Evolutionary conservation across 192 early-diverging fungal species (phyloP), one percentile per base, ranked within the genome.

Genomic region (Coemansia sp.): DNA sequence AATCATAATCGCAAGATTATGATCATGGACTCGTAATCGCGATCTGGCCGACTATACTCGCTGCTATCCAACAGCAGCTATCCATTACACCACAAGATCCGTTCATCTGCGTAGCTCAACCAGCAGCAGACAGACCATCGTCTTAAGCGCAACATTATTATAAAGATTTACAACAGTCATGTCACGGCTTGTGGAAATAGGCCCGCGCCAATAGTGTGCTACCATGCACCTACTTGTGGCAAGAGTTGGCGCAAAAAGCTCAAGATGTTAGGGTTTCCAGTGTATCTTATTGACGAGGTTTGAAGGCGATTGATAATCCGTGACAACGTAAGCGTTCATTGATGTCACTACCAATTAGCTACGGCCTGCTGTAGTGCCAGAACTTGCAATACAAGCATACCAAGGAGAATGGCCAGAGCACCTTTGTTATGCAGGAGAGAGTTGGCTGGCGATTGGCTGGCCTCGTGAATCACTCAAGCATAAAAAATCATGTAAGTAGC

Each of bases 211-310:
- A 71, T 60, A 58, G 13, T 0, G 2, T 4, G 6, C 9, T 60
- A 33, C 62, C 45, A 59, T 36, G 35, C 37, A 38, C 62, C 62
- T 2, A 65, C 65, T 21, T 37, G 61, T 9, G 69, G 62, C n/a
- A 42, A 42, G 4, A 62, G 63, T 36, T 18, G 51, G 40, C 51
- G 60, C 1, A 18, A 40, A 5, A 63, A 63, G 61, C 35, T 70
- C 14, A 48, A 46, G 21, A 9, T 23, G 14, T 40, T 63, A 18
- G 68, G 60, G 0, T 34, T 70, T 11, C 28, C 7, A 1, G 61
- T 63, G 5, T 70, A 59, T 26, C 68, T 63, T 14, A 18, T 70
- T 11, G 46, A 70, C 45, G 55, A 70, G 56, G 43, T 36, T 65
- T 65, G 23, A 38, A 26, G 18, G 16, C 14, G 40, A 53, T 57